A percentile compares a stretch with the other conserved stretches of the same genome.
Conservation (phyloP, 345 rosid genomes). For the Cochlearia excelsa region DNA sequence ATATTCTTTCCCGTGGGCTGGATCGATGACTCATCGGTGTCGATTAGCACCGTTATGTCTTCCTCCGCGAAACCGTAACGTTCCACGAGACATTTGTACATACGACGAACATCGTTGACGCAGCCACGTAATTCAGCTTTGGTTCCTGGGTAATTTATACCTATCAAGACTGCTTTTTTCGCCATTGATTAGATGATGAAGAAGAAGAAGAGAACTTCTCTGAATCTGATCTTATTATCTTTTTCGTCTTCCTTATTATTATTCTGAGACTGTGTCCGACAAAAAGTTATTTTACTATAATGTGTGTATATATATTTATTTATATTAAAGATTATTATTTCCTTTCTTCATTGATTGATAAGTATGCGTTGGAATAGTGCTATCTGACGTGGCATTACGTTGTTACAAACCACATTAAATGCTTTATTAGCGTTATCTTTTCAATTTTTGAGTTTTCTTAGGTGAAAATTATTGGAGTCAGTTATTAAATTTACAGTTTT, state of each 20-base stretch:
- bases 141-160: slow-evolving; percentile 78
- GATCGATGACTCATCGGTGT: slow-evolving; percentile 56
- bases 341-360: too few relatives aligned
- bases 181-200: slow-evolving; percentile 37
- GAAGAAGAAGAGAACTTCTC: neutral
- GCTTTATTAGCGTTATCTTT: too few relatives aligned
- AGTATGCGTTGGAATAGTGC: too few relatives aligned
- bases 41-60: slow-evolving; percentile 64
- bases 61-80: slow-evolving; percentile 62
- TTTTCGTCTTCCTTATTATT: neutral
- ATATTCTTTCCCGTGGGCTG: slow-evolving; percentile 84
- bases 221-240: neutral
- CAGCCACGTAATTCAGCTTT: slow-evolving; percentile 75
- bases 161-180: slow-evolving; percentile 74
- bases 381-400: too few relatives aligned
- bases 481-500: too few relatives aligned
- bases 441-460: too few relatives aligned
- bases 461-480: too few relatives aligned
- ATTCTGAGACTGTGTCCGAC: too few relatives aligned
- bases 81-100: slow-evolving; percentile 57
- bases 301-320: too few relatives aligned
- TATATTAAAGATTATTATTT: too few relatives aligned
- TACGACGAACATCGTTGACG: slow-evolving; percentile 73
- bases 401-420: too few relatives aligned
- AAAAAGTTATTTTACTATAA: too few relatives aligned